A percentile compares a stretch with the other conserved stretches of the same genome.
Evolutionary conservation across 768 basidiomycete genomes (phyloP).

Genomic region (Tylopilus sp.): DNA sequence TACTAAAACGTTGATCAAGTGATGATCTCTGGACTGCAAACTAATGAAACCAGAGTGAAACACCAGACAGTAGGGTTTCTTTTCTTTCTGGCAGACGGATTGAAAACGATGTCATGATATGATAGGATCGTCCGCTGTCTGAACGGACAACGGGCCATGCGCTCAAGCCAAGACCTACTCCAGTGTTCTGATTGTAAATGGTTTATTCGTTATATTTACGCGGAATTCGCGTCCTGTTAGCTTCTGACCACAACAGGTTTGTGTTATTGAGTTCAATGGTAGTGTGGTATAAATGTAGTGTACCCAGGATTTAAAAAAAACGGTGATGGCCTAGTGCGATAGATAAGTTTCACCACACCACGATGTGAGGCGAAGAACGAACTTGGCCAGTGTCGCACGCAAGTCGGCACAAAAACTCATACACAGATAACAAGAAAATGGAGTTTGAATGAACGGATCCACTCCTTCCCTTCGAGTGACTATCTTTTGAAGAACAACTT

Average conservation of each 20-base stretch:
- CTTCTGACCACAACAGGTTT: not conserved
- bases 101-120: not conserved
- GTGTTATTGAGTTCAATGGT: not conserved
- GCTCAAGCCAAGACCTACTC: not conserved
- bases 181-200: not conserved
- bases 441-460: too few species aligned
- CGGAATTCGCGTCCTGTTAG: not conserved
- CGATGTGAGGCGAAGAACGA: too few species aligned
- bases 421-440: too few species aligned
- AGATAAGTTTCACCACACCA: too few species aligned
- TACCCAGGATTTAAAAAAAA: too few species aligned
- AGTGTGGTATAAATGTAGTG: too few species aligned
- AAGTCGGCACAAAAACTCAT: too few species aligned
- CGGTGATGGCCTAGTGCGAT: too few species aligned
- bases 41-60: constrained; percentile 43
- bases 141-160: constrained; percentile 59
- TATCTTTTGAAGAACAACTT: too few species aligned
- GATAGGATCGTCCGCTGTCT: constrained; percentile 47
- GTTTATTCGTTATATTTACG: too few species aligned
- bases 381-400: too few species aligned
- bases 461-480: too few species aligned
- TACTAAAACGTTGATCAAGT: constrained; percentile 21
- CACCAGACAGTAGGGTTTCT: constrained; percentile 24
- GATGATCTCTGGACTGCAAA: constrained; percentile 47
- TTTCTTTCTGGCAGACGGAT: not conserved